phyloP scores from a whole-genome alignment of 1,284 basidiomycete genomes.

The Moesziomyces parantarcticus region DNA sequence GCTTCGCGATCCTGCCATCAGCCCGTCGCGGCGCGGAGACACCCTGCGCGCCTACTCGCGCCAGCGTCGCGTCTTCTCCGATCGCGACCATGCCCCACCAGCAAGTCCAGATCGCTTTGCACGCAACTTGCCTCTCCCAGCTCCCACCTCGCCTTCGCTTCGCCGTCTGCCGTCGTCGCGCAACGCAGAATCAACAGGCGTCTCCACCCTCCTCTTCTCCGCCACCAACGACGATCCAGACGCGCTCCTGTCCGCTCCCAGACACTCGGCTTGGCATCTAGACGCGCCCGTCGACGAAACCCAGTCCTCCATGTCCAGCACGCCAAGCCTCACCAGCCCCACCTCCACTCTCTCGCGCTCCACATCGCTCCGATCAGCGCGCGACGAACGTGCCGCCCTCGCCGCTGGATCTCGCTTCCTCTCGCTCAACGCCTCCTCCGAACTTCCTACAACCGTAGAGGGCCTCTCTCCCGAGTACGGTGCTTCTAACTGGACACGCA shows the following conservation, averaged over 20 bases:
- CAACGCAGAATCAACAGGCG: slow-evolving; percentile 1
- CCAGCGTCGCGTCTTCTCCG: slow-evolving; percentile 35
- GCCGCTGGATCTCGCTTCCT: slow-evolving; percentile 18
- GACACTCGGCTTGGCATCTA: not conserved
- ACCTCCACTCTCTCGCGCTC: slow-evolving; percentile 37
- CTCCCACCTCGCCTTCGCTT: slow-evolving; percentile 14
- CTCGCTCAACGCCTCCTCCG: slow-evolving; percentile 27
- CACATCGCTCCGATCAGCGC: slow-evolving; percentile 31
- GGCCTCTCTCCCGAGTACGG: slow-evolving; percentile 5
- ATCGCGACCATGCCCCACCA: slow-evolving; percentile 5
- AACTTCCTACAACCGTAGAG: slow-evolving; percentile 18
- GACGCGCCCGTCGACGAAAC: slow-evolving; percentile 5
- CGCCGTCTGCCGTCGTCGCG: slow-evolving; percentile 13
- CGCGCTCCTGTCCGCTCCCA: not conserved
- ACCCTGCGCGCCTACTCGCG: slow-evolving; percentile 34
- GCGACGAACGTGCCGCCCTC: slow-evolving; percentile 15
- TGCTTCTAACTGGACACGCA: slow-evolving; percentile 23
- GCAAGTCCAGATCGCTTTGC: slow-evolving; percentile 15
- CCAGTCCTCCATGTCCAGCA: slow-evolving; percentile 30
- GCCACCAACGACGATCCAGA: slow-evolving; percentile 2
- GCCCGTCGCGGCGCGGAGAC: slow-evolving; percentile 36
- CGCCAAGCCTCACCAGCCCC: slow-evolving; percentile 34
- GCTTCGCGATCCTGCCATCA: slow-evolving; percentile 14
- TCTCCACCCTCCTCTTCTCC: slow-evolving; percentile 6
- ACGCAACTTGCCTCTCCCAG: slow-evolving; percentile 4